Evolutionary conservation across 78 protist genomes (phyloP).

Genomic region (Pigoraptor vietnamica): DNA sequence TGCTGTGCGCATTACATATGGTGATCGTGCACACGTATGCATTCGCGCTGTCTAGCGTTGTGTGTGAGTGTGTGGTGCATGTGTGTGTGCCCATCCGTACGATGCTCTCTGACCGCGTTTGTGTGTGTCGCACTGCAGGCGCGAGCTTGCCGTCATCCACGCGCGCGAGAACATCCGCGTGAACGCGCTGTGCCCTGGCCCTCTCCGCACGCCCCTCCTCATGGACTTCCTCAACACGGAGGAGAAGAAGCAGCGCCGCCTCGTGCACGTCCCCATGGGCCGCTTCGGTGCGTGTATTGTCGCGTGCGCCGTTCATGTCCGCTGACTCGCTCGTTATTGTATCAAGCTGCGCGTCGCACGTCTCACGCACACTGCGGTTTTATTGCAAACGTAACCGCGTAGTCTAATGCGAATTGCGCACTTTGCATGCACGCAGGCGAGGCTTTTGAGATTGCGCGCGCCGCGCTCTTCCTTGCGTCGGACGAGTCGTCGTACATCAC

Average conservation of each 20-base stretch:
- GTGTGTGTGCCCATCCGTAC: too few species aligned
- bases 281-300: constrained; percentile 43
- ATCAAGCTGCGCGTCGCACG: neutral
- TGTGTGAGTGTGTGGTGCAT: neutral
- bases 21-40: neutral
- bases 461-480: constrained; percentile 66
- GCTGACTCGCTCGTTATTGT: neutral
- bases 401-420: too few species aligned
- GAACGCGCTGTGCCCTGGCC: constrained; percentile 80
- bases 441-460: constrained; percentile 71
- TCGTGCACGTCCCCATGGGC: constrained; percentile 80
- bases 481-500: constrained; percentile 69
- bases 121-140: too few species aligned
- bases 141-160: constrained; percentile 72
- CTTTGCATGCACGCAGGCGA: constrained; percentile 8
- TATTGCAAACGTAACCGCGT: too few species aligned
- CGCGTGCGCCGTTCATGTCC: neutral
- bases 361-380: constrained; percentile 12
- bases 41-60: neutral
- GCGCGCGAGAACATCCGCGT: constrained; percentile 68
- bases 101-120: too few species aligned
- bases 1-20: too few species aligned
- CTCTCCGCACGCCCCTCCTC: constrained; percentile 56
- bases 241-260: constrained; percentile 70
- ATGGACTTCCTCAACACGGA: constrained; percentile 59